Conservation (phyloP, 495 filamentous ascomycete species). For the Neurospora sp. region DNA sequence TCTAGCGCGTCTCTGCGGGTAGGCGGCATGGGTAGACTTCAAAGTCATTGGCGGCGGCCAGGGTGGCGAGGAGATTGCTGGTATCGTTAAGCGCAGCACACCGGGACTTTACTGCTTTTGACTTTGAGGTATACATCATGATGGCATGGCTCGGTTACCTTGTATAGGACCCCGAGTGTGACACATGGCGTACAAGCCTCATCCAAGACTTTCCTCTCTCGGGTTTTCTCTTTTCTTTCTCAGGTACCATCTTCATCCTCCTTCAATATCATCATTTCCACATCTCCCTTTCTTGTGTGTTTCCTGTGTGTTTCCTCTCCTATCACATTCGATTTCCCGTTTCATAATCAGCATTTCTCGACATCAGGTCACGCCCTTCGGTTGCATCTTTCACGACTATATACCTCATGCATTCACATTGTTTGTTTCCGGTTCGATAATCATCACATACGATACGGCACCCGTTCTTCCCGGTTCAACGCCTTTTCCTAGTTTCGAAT, state of each 20-base stretch:
- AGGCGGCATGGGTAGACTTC: background rate
- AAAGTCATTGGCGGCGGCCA: background rate
- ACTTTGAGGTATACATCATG: background rate
- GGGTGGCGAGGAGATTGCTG: background rate
- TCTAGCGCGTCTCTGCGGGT: background rate
- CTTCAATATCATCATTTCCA: constrained; percentile 14
- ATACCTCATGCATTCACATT: background rate
- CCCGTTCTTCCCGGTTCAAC: background rate
- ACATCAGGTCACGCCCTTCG: constrained; percentile 1
- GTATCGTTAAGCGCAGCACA: constrained; percentile 11
- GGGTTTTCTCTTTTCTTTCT: constrained; percentile 8
- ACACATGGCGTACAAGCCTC: background rate
- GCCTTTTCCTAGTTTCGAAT: background rate
- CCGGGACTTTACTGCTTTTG: background rate
- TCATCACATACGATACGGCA: background rate
- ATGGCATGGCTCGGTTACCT: background rate
- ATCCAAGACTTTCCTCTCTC: background rate
- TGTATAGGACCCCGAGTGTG: background rate
- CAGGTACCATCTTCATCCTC: constrained; percentile 10
- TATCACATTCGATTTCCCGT: background rate
- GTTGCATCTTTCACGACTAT: background rate
- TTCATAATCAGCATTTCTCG: background rate
- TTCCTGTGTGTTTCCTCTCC: constrained; percentile 1
- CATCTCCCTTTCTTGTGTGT: constrained; percentile 9
- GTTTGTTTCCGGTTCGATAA: background rate